Base-by-base conservation (phyloP, 768 basidiomycete species). In the Holtermannia corniformis region DNA sequence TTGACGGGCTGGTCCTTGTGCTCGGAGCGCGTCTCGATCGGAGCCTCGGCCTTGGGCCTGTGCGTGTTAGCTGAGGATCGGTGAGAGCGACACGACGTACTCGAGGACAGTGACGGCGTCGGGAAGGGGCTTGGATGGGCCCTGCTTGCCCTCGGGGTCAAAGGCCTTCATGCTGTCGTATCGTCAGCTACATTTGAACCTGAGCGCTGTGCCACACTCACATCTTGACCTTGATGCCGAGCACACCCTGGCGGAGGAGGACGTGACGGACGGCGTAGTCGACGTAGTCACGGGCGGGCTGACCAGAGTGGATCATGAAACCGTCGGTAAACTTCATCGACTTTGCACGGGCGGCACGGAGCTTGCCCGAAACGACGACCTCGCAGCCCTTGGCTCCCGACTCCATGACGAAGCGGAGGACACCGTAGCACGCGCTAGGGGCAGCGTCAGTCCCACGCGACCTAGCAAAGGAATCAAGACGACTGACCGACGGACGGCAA, bases 151-250 rank as follows among this genome's bases (percentile, higher is more conserved):
- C 70, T 91, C 86, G 37, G 91, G 89, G 74, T 99, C 95, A 73
- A 78, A 85, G 48, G 85, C 87, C 77, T 93, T 92, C 95, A 99
- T 99, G 76, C 91, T 93, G 64, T 44, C 58, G 22, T 41, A 48
- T 16, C n/a, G 49, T 57, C 27, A 55, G 50, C 43, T 20, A 44
- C 14, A 4, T 19, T 3, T n/a, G 14, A 44, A 20, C 41, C n/a
- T n/a, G n/a, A n/a, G n/a, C n/a, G n/a, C n/a, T n/a, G n/a, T n/a
- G n/a, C n/a, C n/a, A n/a, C n/a, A 72, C 82, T 58, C 70, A 92
- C 91, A 97, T 99, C 78, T 97, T 99, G 70, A 99, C 95, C 76
- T 99, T 99, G 81, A 99, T 96, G 71, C 95, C 95, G 58, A 99
- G 82, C 47, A 99, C 95, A 82, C 95, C 95, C 75, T 99, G 95